phyloP scores from a whole-genome alignment of 1,139 yeast species.

The Blastobotrys aristatus region DNA sequence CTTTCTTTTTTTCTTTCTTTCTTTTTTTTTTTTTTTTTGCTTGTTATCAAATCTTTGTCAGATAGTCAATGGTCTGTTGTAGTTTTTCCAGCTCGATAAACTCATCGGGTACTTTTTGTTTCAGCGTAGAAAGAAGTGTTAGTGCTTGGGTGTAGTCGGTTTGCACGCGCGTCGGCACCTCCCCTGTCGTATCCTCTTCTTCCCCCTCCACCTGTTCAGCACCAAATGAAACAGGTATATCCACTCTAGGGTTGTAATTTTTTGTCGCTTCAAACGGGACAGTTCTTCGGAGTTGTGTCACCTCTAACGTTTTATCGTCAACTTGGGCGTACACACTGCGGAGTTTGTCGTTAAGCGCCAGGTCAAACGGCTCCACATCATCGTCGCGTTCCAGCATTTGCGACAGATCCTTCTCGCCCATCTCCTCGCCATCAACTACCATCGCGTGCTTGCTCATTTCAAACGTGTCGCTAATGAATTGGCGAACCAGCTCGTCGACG shows the following conservation, averaged over 20 bases:
- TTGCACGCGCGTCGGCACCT: conserved; percentile 2
- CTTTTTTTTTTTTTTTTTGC: not conserved
- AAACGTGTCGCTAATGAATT: conserved; percentile 45
- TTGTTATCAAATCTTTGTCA: conserved; percentile 1
- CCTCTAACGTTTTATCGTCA: conserved; percentile 48
- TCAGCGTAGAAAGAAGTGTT: conserved; percentile 11
- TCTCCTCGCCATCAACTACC: conserved; percentile 41
- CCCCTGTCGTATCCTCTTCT: conserved; percentile 10
- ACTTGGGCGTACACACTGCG: conserved; percentile 46
- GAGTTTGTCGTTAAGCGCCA: conserved; percentile 46
- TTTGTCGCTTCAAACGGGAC: conserved; percentile 37
- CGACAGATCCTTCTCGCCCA: conserved; percentile 19
- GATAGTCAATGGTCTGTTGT: conserved; percentile 18
- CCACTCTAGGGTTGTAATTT: conserved; percentile 19
- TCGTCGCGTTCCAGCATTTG: conserved; percentile 20
- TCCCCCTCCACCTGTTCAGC: conserved; percentile 5
- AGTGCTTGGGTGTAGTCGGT: conserved; percentile 15
- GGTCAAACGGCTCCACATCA: conserved; percentile 54
- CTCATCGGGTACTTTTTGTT: conserved; percentile 20
- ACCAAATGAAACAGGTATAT: not conserved
- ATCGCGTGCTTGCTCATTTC: conserved; percentile 50
- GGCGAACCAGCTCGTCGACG: conserved; percentile 43
- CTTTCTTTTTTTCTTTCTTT: not conserved
- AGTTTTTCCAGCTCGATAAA: conserved; percentile 20
- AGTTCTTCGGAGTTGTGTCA: conserved; percentile 45